Percentiles rank a stretch among this genome's conserved stretches.
Conservation (phyloP, 148 eudicot species). For the Rhododendron mucronatum region DNA sequence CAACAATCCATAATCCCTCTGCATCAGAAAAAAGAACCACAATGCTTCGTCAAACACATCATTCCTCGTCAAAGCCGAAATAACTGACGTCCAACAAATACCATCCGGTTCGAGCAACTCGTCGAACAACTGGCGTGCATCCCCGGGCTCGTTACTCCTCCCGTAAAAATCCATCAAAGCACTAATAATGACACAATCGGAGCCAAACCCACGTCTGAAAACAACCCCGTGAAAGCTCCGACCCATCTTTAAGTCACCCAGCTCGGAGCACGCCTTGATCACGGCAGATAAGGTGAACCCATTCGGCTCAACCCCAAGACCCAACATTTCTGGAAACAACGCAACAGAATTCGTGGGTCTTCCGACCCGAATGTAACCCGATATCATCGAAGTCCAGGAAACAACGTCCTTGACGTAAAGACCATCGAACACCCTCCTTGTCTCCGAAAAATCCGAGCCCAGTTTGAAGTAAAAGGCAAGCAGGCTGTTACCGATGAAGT, state of each 20-base stretch:
- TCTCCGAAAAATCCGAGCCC: constrained; percentile 30
- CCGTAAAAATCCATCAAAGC: constrained; percentile 79
- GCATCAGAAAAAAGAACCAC: constrained; percentile 45
- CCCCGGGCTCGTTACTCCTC: constrained; percentile 29
- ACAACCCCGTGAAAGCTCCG: constrained; percentile 62
- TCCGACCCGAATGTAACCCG: constrained; percentile 53
- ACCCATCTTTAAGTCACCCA: constrained; percentile 50
- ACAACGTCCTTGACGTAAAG: constrained; percentile 61
- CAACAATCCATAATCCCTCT: constrained; percentile 34
- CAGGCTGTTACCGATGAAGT: constrained; percentile 72
- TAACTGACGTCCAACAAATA: constrained; percentile 70
- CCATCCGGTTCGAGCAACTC: constrained; percentile 58
- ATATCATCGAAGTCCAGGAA: constrained; percentile 82
- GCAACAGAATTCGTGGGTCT: constrained; percentile 35
- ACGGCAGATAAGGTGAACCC: constrained; percentile 67
- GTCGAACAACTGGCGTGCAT: constrained; percentile 58
- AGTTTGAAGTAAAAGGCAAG: constrained; percentile 65
- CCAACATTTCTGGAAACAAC: constrained; percentile 56
- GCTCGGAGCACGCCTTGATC: constrained; percentile 64
- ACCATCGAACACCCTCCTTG: constrained; percentile 46
- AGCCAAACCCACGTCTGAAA: constrained; percentile 54
- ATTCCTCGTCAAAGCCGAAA: constrained; percentile 56
- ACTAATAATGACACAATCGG: constrained; percentile 51
- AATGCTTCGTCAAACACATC: constrained; percentile 60
- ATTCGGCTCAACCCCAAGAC: constrained; percentile 57